Percentiles rank a stretch among this genome's conserved stretches.
Evolutionary conservation across 306 rosid species (phyloP).

Genomic region (Quercus gilva): DNA sequence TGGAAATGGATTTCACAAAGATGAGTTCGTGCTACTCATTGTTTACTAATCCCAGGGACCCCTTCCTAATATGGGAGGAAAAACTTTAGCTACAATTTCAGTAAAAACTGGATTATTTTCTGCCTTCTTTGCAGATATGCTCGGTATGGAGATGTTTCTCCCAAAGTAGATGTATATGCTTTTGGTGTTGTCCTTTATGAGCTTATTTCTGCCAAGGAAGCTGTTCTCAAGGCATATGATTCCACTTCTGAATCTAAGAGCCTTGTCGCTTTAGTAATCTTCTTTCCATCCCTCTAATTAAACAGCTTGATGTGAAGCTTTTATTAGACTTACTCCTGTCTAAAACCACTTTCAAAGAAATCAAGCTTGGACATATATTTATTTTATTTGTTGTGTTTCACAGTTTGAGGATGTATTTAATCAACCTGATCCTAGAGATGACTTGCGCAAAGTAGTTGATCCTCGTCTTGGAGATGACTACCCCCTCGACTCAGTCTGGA

Average conservation of each 20-base stretch:
- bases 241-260: conserved; percentile 59
- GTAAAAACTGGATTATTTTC: conserved; percentile 14
- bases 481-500: conserved; percentile 63
- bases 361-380: background rate
- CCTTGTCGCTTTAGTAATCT: conserved; percentile 65
- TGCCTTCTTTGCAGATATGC: conserved; percentile 57
- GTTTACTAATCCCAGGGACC: background rate
- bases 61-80: background rate
- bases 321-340: background rate
- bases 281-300: conserved; percentile 5
- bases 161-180: conserved; percentile 82
- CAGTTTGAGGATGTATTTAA: conserved; percentile 82
- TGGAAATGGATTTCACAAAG: background rate
- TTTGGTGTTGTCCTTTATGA: conserved; percentile 90
- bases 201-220: conserved; percentile 88
- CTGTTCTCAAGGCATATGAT: conserved; percentile 47
- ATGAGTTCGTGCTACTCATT: background rate
- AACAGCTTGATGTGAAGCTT: background rate
- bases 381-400: conserved; percentile 6
- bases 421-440: conserved; percentile 45
- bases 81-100: background rate
- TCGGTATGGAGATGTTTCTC: conserved; percentile 76
- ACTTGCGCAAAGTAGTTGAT: conserved; percentile 62
- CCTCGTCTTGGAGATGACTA: conserved; percentile 72
- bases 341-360: background rate